A percentile compares a stretch with the other conserved stretches of the same genome.
These are phyloP conservation scores for Hypomontagnella submonticulosa DNA, from an alignment of 495 filamentous ascomycete genomes.

Conservation along the genomic window DNA sequence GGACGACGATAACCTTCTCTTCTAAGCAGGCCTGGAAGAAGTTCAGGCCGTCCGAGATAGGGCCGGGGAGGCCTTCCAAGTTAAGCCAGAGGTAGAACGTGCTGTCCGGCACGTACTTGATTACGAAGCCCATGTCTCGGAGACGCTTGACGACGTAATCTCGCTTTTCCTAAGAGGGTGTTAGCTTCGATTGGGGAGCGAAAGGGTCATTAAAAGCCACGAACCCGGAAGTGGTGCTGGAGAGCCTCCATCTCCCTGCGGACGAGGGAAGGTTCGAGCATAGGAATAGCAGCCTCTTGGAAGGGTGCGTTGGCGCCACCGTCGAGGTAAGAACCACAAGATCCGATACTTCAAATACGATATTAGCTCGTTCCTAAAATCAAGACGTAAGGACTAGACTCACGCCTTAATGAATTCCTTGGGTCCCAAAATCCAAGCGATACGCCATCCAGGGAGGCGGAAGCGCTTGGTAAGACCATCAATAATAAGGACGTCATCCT, in stretches of 20 bases:
- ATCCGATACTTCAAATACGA: constrained; percentile 69
- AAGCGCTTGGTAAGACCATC: constrained; percentile 98
- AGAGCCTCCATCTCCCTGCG: constrained; percentile 88
- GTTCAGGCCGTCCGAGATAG: constrained; percentile 90
- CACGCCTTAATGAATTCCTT: constrained; percentile 94
- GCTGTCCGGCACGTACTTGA: constrained; percentile 81
- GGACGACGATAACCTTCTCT: constrained; percentile 95
- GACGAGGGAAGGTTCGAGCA: constrained; percentile 87
- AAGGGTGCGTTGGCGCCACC: constrained; percentile 95
- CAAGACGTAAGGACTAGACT: constrained; percentile 16
- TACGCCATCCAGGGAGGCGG: constrained; percentile 94
- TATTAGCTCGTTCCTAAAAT: constrained; percentile 7
- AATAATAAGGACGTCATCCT: constrained; percentile 85
- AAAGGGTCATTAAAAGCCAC: neutral
- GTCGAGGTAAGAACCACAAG: constrained; percentile 94
- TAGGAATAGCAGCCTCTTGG: constrained; percentile 90
- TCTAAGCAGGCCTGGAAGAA: constrained; percentile 94
- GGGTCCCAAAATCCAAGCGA: constrained; percentile 94
- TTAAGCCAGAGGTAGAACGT: constrained; percentile 87
- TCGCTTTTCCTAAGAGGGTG: constrained; percentile 69
- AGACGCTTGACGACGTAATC: constrained; percentile 87
- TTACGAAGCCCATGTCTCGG: constrained; percentile 82
- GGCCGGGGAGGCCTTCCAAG: constrained; percentile 70
- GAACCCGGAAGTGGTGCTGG: constrained; percentile 80
- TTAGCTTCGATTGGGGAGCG: constrained; percentile 2